A percentile compares a stretch with the other conserved stretches of the same genome.
Conservation (phyloP, 2,329 filamentous ascomycete species). For the Microthyrium microscopicum region DNA sequence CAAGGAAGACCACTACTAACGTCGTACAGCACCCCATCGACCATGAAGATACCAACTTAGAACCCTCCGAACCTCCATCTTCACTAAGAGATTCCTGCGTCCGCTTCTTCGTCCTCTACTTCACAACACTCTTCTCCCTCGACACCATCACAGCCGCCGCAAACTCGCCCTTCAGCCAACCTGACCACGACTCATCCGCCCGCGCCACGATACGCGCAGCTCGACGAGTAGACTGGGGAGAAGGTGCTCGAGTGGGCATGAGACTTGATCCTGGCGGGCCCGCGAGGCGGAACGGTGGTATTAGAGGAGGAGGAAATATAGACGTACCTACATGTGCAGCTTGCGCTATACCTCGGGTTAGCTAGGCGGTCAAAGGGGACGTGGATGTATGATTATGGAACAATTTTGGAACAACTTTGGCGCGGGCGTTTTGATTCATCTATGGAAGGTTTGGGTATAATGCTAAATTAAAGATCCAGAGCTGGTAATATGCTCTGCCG, state of each 20-base stretch:
- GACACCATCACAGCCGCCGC: constrained; percentile 20
- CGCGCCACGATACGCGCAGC: neutral
- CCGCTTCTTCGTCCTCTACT: constrained; percentile 21
- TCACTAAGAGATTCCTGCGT: constrained; percentile 10
- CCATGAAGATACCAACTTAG: too few species aligned
- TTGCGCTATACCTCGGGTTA: too few species aligned
- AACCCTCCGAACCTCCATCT: too few species aligned
- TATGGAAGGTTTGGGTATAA: too few species aligned
- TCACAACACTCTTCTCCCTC: constrained; percentile 23
- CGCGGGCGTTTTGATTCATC: too few species aligned
- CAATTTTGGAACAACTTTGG: too few species aligned
- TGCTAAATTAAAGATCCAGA: too few species aligned
- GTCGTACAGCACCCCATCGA: too few species aligned
- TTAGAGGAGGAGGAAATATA: constrained; percentile 2
- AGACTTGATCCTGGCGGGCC: constrained; percentile 7
- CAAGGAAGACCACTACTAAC: too few species aligned
- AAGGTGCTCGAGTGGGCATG: constrained; percentile 2
- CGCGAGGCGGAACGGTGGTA: constrained; percentile 1
- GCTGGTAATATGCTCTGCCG: too few species aligned
- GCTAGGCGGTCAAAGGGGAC: too few species aligned
- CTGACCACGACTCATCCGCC: neutral
- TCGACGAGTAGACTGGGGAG: constrained; percentile 2
- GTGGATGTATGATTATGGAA: too few species aligned
- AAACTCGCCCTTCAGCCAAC: constrained; percentile 15
- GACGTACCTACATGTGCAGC: neutral